Evolutionary conservation across 106 monocot species (phyloP).

Genomic region (Allium sativum): DNA sequence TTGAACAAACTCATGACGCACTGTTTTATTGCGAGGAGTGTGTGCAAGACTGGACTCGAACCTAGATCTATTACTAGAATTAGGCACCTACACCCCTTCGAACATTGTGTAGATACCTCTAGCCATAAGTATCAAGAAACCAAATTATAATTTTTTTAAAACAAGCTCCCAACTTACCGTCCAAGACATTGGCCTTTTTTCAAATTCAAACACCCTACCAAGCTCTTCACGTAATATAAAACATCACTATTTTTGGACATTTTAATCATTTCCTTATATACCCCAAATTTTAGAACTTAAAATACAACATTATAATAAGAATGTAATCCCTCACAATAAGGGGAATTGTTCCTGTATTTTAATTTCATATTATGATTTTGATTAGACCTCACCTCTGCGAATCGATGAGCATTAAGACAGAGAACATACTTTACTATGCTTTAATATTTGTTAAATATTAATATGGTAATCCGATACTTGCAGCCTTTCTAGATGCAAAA

Average conservation of each 20-base stretch:
- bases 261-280: conserved; percentile 12
- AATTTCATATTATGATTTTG: not conserved
- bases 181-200: conserved; percentile 1
- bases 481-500: conserved; percentile 5
- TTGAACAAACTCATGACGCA: too few relatives aligned
- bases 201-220: conserved; percentile 19
- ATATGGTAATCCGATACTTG: not conserved
- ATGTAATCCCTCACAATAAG: not conserved
- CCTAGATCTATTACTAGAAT: too few relatives aligned
- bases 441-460: too few relatives aligned
- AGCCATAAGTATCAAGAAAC: conserved; percentile 15
- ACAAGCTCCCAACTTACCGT: conserved; percentile 13
- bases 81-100: too few relatives aligned
- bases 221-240: conserved; percentile 9
- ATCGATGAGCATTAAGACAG: conserved; percentile 4
- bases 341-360: not conserved
- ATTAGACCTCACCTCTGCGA: conserved; percentile 16
- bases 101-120: not conserved
- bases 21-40: too few relatives aligned
- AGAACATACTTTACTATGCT: not conserved
- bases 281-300: conserved; percentile 15
- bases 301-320: not conserved
- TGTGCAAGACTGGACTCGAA: too few relatives aligned
- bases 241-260: conserved; percentile 12
- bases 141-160: conserved; percentile 5